Percentiles rank a stretch among this genome's conserved stretches.
These are phyloP conservation scores for Lentinus polychrous DNA, from an alignment of 1,284 basidiomycete genomes.

Conservation along the genomic window DNA sequence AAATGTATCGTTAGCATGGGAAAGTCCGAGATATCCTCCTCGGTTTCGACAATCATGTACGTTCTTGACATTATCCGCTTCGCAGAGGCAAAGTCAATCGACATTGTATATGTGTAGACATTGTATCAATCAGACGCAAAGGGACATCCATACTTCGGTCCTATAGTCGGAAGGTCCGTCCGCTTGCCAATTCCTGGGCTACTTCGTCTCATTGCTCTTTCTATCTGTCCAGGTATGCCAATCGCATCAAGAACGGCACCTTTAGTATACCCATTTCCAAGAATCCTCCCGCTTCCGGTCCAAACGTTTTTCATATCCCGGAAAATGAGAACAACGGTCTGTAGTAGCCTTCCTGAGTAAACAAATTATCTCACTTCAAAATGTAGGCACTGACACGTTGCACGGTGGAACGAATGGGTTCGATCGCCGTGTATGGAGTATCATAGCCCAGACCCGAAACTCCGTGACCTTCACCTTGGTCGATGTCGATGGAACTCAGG, in stretches of 20 bases:
- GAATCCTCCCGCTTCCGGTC: slow-evolving; percentile 29
- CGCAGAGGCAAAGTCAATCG: neutral
- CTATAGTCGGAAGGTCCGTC: slow-evolving; percentile 29
- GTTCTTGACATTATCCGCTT: slow-evolving; percentile 5
- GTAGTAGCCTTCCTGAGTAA: neutral
- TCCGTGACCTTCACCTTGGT: slow-evolving; percentile 34
- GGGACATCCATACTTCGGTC: slow-evolving; percentile 34
- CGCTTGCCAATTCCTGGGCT: neutral
- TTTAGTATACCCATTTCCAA: slow-evolving; percentile 41
- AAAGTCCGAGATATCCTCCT: slow-evolving; percentile 34
- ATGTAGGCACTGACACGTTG: slow-evolving; percentile 27
- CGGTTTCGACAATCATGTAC: slow-evolving; percentile 27
- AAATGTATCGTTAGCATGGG: slow-evolving; percentile 22
- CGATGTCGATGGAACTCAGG: slow-evolving; percentile 37
- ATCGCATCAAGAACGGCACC: slow-evolving; percentile 40
- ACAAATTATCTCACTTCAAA: neutral
- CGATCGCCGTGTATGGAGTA: slow-evolving; percentile 30
- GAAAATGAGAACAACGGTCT: slow-evolving; percentile 36
- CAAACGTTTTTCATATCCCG: slow-evolving; percentile 31
- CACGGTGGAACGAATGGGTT: slow-evolving; percentile 39
- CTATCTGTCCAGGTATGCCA: slow-evolving; percentile 26
- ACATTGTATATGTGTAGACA: slow-evolving; percentile 18
- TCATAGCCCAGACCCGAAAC: slow-evolving; percentile 24
- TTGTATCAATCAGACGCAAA: slow-evolving; percentile 28
- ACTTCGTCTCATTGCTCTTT: neutral